phyloP scores from a whole-genome alignment of 768 basidiomycete genomes.

The Lactarius vividus region DNA sequence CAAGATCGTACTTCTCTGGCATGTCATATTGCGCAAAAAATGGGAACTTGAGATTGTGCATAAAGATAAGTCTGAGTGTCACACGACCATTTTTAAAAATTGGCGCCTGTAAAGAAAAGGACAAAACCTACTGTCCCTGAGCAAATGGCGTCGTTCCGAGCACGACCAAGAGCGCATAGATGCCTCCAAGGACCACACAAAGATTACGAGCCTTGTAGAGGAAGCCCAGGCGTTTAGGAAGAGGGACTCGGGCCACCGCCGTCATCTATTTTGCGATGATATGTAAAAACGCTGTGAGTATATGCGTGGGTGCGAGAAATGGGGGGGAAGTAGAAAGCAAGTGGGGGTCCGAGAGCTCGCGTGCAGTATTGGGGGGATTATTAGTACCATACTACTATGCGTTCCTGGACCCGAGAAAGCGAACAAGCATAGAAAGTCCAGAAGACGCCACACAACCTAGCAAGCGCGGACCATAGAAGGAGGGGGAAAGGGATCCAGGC shows the following conservation, averaged over 20 bases:
- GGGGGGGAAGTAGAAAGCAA: neutral
- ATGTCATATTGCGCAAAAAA: constrained; percentile 57
- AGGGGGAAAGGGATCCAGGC: neutral
- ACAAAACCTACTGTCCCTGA: constrained; percentile 60
- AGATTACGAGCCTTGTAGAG: constrained; percentile 34
- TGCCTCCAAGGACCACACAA: constrained; percentile 42
- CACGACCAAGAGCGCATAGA: constrained; percentile 51
- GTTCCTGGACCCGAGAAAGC: neutral
- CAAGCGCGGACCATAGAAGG: neutral
- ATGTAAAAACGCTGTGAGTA: neutral
- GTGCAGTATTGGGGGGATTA: neutral
- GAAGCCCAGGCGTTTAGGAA: constrained; percentile 11
- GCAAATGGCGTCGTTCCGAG: constrained; percentile 59
- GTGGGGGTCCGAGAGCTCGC: neutral
- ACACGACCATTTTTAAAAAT: constrained; percentile 29
- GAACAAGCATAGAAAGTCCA: constrained; percentile 7
- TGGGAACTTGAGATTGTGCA: constrained; percentile 67
- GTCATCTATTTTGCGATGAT: constrained; percentile 1
- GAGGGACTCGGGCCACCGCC: neutral
- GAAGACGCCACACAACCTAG: neutral
- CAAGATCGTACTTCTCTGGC: constrained; percentile 78
- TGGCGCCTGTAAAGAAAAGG: neutral
- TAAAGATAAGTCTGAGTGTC: constrained; percentile 50
- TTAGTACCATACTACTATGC: neutral
- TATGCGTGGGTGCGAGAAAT: neutral